A percentile compares a stretch with the other conserved stretches of the same genome.
Evolutionary conservation across 768 basidiomycete species (phyloP).

Genomic region (Auricularia heimuer): DNA sequence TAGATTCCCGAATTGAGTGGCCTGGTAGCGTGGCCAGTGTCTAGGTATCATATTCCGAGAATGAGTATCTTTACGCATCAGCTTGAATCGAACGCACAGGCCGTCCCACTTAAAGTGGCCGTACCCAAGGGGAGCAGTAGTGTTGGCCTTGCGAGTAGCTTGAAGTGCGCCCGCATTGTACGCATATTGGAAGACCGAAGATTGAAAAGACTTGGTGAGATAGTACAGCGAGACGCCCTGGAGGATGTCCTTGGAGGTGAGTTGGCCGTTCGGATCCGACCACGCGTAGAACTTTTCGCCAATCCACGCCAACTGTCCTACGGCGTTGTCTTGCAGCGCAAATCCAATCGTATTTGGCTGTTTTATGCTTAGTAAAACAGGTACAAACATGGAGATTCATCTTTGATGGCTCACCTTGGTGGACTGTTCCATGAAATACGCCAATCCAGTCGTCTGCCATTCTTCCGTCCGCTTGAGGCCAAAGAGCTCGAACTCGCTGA

Average conservation of each 20-base stretch:
- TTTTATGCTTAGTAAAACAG: not conserved
- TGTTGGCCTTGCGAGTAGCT: not conserved
- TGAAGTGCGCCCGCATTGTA: constrained; percentile 7
- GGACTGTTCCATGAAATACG: constrained; percentile 1
- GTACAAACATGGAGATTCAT: not conserved
- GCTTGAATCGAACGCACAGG: not conserved
- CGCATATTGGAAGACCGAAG: constrained; percentile 13
- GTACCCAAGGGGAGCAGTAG: constrained; percentile 4
- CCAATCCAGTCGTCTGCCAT: constrained; percentile 5
- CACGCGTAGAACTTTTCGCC: constrained; percentile 15
- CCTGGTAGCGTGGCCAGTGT: not conserved
- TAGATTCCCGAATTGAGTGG: not conserved
- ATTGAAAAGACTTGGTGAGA: constrained; percentile 15
- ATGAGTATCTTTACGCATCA: too few species aligned
- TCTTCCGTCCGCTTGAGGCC: not conserved
- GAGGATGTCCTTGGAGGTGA: constrained; percentile 10
- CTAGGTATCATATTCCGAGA: not conserved
- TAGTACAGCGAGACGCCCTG: constrained; percentile 18
- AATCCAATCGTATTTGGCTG: constrained; percentile 19
- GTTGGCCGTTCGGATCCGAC: constrained; percentile 9
- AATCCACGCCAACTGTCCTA: constrained; percentile 19
- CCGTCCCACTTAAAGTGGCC: not conserved
- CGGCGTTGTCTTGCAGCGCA: constrained; percentile 18
- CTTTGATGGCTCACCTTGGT: not conserved
- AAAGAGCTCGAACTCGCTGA: constrained; percentile 4